Evolutionary conservation across 305 asterid genomes (phyloP), one percentile per base, ranked within the genome.

Genomic region (Rubia tinctorum): DNA sequence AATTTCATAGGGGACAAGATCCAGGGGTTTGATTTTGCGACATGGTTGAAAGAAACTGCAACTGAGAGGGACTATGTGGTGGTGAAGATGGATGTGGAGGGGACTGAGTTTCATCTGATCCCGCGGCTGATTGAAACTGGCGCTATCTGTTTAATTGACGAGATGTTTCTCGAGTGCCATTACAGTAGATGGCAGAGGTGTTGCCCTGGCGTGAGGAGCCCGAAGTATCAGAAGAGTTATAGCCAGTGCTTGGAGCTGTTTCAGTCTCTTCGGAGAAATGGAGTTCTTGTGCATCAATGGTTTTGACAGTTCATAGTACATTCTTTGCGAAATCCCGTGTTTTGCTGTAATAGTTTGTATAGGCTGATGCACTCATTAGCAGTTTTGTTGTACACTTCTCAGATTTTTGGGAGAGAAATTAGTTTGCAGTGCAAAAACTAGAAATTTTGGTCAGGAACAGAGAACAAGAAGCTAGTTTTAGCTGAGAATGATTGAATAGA

Each of bases 41-140:
- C 81, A 22, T 94, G 99, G 99, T 84, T 91, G 88, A 91, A 83
- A 87, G 82, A 76, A 25, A 78, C 89, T 0, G 93, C 91, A 6
- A 43, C 88, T 0, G 88, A 84, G 85, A 90, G 75, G 69, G 97
- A 91, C 76, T 94, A 84, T 80, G 97, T 94, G 69, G 91, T 91
- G 80, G 89, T 90, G 97, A 94, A 94, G 85, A 91, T 91, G 97
- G 99, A 94, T 71, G 97, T 94, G 11, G 99, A 91, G 83, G 99
- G 99, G 72, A 91, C 97, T 17, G 99, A 93, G 75, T 94, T 94
- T 40, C 89, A 93, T 59, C 77, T 93, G 90, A 91, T 94, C 13
- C 99, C 98, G 0, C 86, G 91, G 85, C 79, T 94, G 86, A 62
- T 91, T 74, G 85, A 90, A 79, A 91, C 96, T 0, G 95, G 97